These are phyloP conservation scores for Gossypium rotundifolium DNA, from an alignment of 345 rosid genomes.

Conservation along the genomic window DNA sequence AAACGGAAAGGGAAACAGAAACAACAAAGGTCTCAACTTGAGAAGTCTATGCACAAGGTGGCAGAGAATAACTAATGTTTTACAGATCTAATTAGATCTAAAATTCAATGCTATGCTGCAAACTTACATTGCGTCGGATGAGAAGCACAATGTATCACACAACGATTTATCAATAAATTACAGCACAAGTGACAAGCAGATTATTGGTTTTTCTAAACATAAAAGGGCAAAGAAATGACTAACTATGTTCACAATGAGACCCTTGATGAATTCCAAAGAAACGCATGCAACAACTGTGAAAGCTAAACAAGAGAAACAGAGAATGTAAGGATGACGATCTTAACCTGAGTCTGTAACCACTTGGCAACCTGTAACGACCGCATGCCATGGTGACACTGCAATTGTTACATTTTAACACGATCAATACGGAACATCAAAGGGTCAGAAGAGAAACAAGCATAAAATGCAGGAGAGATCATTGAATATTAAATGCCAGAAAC, in stretches of 20 bases:
- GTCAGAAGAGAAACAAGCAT: background rate
- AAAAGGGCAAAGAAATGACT: background rate
- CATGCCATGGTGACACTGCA: slow-evolving; percentile 87
- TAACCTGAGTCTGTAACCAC: slow-evolving; percentile 84
- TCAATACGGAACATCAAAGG: background rate
- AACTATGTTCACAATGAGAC: background rate
- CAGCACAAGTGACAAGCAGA: background rate
- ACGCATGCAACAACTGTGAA: background rate
- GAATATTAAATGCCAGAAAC: background rate
- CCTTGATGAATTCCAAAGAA: background rate
- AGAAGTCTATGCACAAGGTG: background rate
- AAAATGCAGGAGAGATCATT: background rate
- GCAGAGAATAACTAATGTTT: background rate
- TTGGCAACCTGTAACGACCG: slow-evolving; percentile 80
- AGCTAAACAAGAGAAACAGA: background rate
- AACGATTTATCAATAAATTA: background rate
- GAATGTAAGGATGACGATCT: background rate
- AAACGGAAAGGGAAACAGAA: background rate
- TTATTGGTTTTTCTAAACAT: background rate
- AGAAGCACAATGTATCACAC: background rate
- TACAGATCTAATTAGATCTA: background rate
- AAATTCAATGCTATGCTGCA: background rate
- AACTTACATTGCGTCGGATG: background rate
- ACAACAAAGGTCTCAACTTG: background rate
- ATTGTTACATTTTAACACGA: slow-evolving; percentile 4